Evolutionary conservation across 495 filamentous ascomycete species (phyloP).

Genomic region (Recurvomyces mirabilis): DNA sequence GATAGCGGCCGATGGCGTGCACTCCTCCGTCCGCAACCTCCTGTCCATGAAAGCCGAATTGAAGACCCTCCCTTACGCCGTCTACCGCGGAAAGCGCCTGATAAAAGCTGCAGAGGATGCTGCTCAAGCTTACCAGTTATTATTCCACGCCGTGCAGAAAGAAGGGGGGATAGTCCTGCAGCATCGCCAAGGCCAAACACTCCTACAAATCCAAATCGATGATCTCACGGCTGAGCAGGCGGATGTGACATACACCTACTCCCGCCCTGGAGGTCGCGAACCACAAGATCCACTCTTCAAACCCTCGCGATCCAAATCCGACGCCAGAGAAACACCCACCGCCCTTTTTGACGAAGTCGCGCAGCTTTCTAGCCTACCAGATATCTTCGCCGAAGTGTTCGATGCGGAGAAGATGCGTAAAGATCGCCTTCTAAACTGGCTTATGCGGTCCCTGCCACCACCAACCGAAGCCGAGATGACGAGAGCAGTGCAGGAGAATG

Average conservation of each 20-base stretch:
- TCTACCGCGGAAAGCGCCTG: conserved; percentile 34
- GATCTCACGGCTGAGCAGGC: conserved; percentile 12
- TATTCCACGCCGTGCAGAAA: conserved; percentile 18
- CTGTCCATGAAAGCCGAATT: conserved; percentile 22
- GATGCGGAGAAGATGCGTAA: conserved; percentile 21
- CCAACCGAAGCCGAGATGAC: conserved; percentile 18
- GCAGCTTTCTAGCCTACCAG: conserved; percentile 16
- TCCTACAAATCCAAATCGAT: conserved; percentile 29
- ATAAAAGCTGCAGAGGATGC: too few relatives aligned
- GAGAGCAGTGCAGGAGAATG: conserved; percentile 18
- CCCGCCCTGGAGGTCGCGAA: conserved; percentile 25
- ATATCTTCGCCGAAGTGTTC: conserved; percentile 31
- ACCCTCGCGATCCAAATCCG: conserved; percentile 25
- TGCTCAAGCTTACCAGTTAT: too few relatives aligned
- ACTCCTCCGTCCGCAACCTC: conserved; percentile 27
- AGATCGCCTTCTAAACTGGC: conserved; percentile 34
- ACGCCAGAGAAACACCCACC: conserved; percentile 27
- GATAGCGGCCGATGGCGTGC: conserved; percentile 32
- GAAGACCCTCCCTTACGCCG: conserved; percentile 31
- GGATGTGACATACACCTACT: conserved; percentile 31
- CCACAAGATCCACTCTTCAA: conserved; percentile 26
- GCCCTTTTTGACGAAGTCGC: conserved; percentile 31
- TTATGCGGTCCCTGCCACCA: conserved; percentile 32
- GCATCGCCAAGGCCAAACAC: conserved; percentile 10
- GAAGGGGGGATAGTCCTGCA: conserved; percentile 14